Conservation (phyloP, 805 yeast genomes). For the Nakazawaea pomicola region DNA sequence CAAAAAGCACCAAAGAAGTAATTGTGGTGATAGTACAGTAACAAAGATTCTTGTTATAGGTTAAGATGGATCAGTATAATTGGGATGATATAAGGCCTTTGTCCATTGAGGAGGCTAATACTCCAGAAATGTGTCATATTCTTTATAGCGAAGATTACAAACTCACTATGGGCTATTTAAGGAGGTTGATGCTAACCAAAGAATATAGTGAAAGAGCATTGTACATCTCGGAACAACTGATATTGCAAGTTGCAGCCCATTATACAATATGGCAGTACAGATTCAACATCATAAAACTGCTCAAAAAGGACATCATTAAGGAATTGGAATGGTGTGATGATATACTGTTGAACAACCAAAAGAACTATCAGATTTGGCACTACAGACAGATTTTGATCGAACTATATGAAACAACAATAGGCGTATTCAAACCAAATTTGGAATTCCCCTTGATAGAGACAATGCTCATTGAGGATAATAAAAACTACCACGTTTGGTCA, state of each 20-base stretch:
- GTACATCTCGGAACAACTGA: conserved; percentile 56
- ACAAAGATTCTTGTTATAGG: no score
- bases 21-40: no score
- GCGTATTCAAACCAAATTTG: conserved; percentile 35
- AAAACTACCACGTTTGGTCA: conserved; percentile 97
- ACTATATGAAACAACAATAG: conserved; percentile 15
- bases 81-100: conserved; percentile 12
- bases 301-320: conserved; percentile 32
- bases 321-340: conserved; percentile 81
- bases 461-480: conserved; percentile 75
- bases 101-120: conserved; percentile 1
- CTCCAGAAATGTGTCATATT: conserved; percentile 47
- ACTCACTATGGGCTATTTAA: conserved; percentile 51
- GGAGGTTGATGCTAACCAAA: conserved; percentile 50
- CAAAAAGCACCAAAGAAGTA: no score
- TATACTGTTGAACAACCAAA: conserved; percentile 70
- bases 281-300: conserved; percentile 39
- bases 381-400: conserved; percentile 69
- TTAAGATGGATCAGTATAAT: background rate
- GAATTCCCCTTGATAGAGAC: conserved; percentile 63
- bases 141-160: conserved; percentile 71
- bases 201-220: conserved; percentile 74
- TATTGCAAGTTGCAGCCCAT: conserved; percentile 77
- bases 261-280: conserved; percentile 86
- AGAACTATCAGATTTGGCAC: conserved; percentile 97